Percentiles rank a stretch among this genome's conserved stretches.
These are phyloP conservation scores for Areca catechu DNA, from an alignment of 176 grass and related monocot genomes.

Conservation along the genomic window DNA sequence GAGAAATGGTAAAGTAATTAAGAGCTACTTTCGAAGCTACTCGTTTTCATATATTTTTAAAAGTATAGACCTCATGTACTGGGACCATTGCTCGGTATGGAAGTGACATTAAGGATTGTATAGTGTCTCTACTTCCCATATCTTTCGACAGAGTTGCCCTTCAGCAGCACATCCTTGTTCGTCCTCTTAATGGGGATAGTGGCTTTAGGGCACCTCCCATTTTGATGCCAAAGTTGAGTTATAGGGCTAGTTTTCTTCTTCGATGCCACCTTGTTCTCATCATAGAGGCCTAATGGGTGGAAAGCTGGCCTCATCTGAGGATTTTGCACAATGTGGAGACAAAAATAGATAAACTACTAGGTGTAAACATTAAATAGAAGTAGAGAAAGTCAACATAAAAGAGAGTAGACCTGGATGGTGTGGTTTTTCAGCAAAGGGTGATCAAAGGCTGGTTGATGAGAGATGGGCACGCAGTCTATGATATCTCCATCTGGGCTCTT, in stretches of 20 bases:
- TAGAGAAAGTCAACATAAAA: not conserved
- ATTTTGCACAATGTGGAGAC: not conserved
- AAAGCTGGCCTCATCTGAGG: not conserved
- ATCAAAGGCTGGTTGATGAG: too few relatives aligned
- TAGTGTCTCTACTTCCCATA: constrained; percentile 41
- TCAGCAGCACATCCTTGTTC: constrained; percentile 39
- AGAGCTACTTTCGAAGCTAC: too few relatives aligned
- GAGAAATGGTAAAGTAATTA: constrained; percentile 2
- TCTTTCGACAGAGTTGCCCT: constrained; percentile 37
- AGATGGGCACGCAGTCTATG: too few relatives aligned
- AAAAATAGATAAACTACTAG: not conserved
- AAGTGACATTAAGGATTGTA: constrained; percentile 25
- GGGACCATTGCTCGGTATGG: not conserved
- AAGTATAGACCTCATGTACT: too few relatives aligned
- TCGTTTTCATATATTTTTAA: too few relatives aligned
- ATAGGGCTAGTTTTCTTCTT: constrained; percentile 18
- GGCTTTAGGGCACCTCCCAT: constrained; percentile 40
- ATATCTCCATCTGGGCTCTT: too few relatives aligned
- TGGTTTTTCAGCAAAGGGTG: too few relatives aligned
- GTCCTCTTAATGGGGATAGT: constrained; percentile 61
- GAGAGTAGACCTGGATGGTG: too few relatives aligned
- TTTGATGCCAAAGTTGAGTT: constrained; percentile 53
- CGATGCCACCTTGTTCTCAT: constrained; percentile 27
- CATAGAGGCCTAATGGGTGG: not conserved
- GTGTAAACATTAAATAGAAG: not conserved